A percentile compares a stretch with the other conserved stretches of the same genome.
These are phyloP conservation scores for Trichoderma brevicompactum DNA, from an alignment of 2,329 filamentous ascomycete species.

Conservation along the genomic window DNA sequence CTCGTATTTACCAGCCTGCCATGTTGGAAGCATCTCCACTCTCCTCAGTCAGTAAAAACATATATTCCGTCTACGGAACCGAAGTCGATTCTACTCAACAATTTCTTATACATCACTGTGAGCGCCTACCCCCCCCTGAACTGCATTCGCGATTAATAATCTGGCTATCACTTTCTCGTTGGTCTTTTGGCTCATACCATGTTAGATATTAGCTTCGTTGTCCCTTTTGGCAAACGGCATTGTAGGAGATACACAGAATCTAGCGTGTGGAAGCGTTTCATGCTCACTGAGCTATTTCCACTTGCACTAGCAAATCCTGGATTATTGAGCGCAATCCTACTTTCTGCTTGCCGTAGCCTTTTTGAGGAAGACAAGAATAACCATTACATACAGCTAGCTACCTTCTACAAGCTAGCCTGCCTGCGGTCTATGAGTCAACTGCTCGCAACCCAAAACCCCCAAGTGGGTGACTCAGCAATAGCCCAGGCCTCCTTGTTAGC, in stretches of 20 bases:
- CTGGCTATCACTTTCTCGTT: not conserved
- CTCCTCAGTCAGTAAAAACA: not conserved
- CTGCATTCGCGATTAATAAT: not conserved
- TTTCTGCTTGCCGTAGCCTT: slow-evolving; percentile 23
- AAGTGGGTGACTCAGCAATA: slow-evolving; percentile 2
- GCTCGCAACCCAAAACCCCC: not conserved
- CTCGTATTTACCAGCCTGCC: not conserved
- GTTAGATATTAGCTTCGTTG: slow-evolving; percentile 9
- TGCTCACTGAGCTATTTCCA: slow-evolving; percentile 19
- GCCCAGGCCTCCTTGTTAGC: slow-evolving; percentile 16
- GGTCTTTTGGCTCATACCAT: not conserved
- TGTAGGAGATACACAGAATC: slow-evolving; percentile 18
- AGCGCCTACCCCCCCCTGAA: not conserved
- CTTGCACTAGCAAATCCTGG: slow-evolving; percentile 6
- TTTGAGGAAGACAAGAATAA: slow-evolving; percentile 3
- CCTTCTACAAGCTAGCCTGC: slow-evolving; percentile 11
- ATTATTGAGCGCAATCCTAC: slow-evolving; percentile 13
- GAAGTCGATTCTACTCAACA: not conserved
- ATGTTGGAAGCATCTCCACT: not conserved
- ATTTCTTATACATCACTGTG: slow-evolving; percentile 19
- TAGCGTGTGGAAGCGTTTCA: slow-evolving; percentile 13
- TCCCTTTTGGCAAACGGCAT: slow-evolving; percentile 17
- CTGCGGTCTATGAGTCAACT: slow-evolving; percentile 18
- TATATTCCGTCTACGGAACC: not conserved
- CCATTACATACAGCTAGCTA: slow-evolving; percentile 4